Base-by-base conservation (phyloP, 306 rosid genomes). In the Castanea mollissima region DNA sequence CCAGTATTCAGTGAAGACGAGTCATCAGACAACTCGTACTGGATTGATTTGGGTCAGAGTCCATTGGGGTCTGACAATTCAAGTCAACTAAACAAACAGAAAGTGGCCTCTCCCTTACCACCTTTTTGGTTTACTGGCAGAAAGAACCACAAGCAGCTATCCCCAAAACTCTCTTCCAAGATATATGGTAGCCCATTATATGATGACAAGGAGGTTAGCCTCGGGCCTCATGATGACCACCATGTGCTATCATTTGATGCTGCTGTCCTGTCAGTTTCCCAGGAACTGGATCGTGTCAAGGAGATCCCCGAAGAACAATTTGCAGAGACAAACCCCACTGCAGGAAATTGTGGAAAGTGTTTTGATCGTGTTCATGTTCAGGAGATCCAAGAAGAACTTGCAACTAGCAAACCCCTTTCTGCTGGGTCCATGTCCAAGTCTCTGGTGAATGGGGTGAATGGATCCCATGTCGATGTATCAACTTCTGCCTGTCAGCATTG, bases 1-100 rank as follows among this genome's bases (percentile, higher is more conserved):
- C 99, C 99, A 4, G 92, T 92, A 9, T 94, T 94, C 88, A 94
- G 97, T 59, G 99, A 94, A 84, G 99, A 94, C 2, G 99, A 90
- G 83, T 94, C 99, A 3, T 92, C 97, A 0, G 99, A 92, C 76
- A 92, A 94, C 79, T 94, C 99, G 0, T 84, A 71, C 81, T 94
- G 97, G 97, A 94, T 94, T 63, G 99, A 92, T 90, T 87, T 94
- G 91, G 97, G 99, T 71, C 99, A 91, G 78, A 94, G 99, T 80
- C 99, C 99, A 51, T 20, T 91, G 81, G 96, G 96, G 77, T 94
- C 98, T 3, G 98, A 94, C 20, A 29, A 44, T 82, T 80, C 70
- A 5, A 82, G 87, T 83, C 97, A 87, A 74, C 75, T 76, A 4
- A 81, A 77, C 83, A 90, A 90, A 72, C 93, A 85, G 68, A 91